Evolutionary conservation across 352 stramenopile genomes (phyloP).

Genomic region (Phytophthora litchii): DNA sequence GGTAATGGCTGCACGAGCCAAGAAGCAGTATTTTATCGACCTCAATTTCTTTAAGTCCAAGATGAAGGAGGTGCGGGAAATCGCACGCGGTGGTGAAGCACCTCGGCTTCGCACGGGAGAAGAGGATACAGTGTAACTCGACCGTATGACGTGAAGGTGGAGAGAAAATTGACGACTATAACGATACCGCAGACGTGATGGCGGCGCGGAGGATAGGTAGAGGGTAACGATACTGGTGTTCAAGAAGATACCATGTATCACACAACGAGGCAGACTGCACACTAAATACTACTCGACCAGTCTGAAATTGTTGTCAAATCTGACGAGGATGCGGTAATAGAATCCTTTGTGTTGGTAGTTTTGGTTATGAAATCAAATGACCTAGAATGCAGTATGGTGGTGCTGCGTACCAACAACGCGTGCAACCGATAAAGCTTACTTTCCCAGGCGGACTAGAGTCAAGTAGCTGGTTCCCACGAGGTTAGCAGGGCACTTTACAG

Average conservation of each 20-base stretch:
- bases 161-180: constrained; percentile 2
- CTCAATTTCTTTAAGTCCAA: constrained; percentile 66
- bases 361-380: too few species aligned
- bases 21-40: constrained; percentile 69
- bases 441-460: constrained; percentile 8
- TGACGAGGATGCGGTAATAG: too few species aligned
- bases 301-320: too few species aligned
- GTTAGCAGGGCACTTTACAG: background rate
- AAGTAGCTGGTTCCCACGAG: constrained; percentile 8
- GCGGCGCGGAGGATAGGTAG: constrained; percentile 23
- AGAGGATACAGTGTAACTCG: constrained; percentile 14
- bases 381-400: too few species aligned
- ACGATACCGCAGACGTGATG: constrained; percentile 17
- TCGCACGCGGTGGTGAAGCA: constrained; percentile 24
- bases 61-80: constrained; percentile 56
- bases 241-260: constrained; percentile 14
- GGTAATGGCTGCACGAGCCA: constrained; percentile 44
- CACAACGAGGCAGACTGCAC: constrained; percentile 7
- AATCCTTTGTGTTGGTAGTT: too few species aligned
- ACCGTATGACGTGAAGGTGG: background rate
- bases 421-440: background rate
- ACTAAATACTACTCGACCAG: constrained; percentile 14
- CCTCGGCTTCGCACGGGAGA: constrained; percentile 18
- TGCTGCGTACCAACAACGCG: too few species aligned
- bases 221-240: constrained; percentile 5